Evolutionary conservation across 805 yeast genomes (phyloP), one percentile per base, ranked within the genome.

Genomic region (Myxozyma neotropica): DNA sequence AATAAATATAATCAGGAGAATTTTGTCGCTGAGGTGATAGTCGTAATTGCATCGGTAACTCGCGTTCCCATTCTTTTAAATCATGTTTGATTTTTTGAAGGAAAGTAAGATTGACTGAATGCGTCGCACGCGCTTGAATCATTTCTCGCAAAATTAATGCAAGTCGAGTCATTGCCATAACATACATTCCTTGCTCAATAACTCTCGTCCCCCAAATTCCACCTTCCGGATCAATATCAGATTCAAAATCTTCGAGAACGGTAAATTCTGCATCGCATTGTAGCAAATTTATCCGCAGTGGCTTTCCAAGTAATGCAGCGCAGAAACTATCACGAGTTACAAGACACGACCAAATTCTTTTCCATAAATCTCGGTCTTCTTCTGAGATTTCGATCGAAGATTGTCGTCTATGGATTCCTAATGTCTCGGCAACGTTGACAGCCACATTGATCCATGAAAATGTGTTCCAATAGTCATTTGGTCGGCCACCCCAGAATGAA

Each of bases 391-490:
- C 57, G 12, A 45, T 31, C 15, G 50, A 39, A 3, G 55, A 27
- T 1, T 17, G 33, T 6, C n/a, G 21, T 13, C 51, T 38, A 26
- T 59, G 63, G 10, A 57, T 45, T 12, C 67, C 67, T 3, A 63
- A 48, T 0, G 63, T 39, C 49, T 63, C 67, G 13, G 63, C 64
- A 23, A 58, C 49, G 46, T 53, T 59, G 1, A 63, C 65, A 15
- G 66, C 58, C 13, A 55, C 44, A 21, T 43, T 46, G 13, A 63
- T 35, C 66, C 66, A 63, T 1, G 60, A 42, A 21, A 39, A 39
- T 5, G 59, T 54, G n/a, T 54, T 60, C 66, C 64, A 63, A 23
- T 55, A 56, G 40, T 59, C 62, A 35, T 59, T 39, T 10, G 61
- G 61, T 10, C 31, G 7, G 43, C 64, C 64, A 7, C 61, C 61